Evolutionary conservation across 176 grass and related monocot genomes (phyloP).

Genomic region (Carex kokanica): DNA sequence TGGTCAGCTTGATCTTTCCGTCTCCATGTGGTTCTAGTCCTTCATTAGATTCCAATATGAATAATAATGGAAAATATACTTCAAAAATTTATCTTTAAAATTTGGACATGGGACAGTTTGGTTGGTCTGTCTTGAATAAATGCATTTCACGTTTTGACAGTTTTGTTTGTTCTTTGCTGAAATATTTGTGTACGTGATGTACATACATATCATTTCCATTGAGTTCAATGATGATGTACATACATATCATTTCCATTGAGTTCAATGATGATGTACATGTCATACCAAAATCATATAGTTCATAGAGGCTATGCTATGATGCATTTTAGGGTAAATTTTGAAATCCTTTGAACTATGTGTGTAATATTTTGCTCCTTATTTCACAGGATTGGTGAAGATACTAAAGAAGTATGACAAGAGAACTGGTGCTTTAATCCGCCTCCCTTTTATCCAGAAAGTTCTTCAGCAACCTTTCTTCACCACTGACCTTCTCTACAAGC

Average conservation of each 20-base stretch:
- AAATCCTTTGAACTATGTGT: not conserved
- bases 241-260: not conserved
- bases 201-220: no score
- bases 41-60: not conserved
- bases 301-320: slow-evolving; percentile 9
- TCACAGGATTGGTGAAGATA: slow-evolving; percentile 84
- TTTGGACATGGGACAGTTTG: not conserved
- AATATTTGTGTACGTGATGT: not conserved
- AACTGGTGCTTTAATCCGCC: slow-evolving; percentile 77
- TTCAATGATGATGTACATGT: not conserved
- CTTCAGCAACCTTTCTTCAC: slow-evolving; percentile 95
- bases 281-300: slow-evolving; percentile 5
- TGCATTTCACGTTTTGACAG: not conserved
- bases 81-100: not conserved
- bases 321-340: not conserved
- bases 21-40: not conserved
- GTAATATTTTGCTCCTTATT: not conserved
- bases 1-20: not conserved
- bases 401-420: slow-evolving; percentile 98
- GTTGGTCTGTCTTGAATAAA: not conserved
- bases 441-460: slow-evolving; percentile 90
- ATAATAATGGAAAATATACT: not conserved
- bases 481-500: slow-evolving; percentile 73
- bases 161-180: not conserved
- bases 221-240: no score